Percentiles rank a stretch among this genome's conserved stretches.
Conservation (phyloP, 2,329 filamentous ascomycete genomes). For the Trichoderma hamatum region DNA sequence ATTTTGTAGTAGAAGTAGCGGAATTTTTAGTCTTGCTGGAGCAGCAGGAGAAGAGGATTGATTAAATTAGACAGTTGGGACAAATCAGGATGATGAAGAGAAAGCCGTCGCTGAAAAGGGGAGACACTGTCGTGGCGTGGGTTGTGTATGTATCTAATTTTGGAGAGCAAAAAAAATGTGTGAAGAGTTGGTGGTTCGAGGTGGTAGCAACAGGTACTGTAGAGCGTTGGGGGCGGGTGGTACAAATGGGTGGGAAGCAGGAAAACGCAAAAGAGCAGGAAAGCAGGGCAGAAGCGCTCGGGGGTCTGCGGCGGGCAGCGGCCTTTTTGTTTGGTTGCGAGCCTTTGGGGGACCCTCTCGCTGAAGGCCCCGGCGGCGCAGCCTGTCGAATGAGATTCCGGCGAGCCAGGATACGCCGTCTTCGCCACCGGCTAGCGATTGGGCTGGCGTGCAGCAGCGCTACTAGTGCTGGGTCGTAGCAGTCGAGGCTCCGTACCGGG, state of each 20-base stretch:
- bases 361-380: conserved; percentile 33
- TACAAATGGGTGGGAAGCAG: conserved; percentile 27
- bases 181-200: conserved; percentile 11
- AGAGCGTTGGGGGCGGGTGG: conserved; percentile 29
- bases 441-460: conserved; percentile 33
- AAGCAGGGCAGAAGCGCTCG: conserved; percentile 24
- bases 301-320: conserved; percentile 35
- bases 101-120: not conserved
- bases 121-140: too few relatives aligned
- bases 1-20: not conserved
- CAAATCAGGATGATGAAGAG: conserved; percentile 18
- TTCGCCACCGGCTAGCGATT: conserved; percentile 42
- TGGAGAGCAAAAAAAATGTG: conserved; percentile 2
- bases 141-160: not conserved
- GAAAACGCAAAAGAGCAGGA: conserved; percentile 20
- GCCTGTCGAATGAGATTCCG: conserved; percentile 38
- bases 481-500: conserved; percentile 2
- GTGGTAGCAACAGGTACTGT: conserved; percentile 22
- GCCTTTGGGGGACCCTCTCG: conserved; percentile 29
- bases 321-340: conserved; percentile 34
- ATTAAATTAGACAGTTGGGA: conserved; percentile 35
- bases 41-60: conserved; percentile 31
- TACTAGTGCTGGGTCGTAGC: conserved; percentile 27
- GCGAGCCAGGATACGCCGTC: conserved; percentile 33
- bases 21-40: not conserved